Evolutionary conservation across 192 early-diverging fungal species (phyloP).

Genomic region (Linnemannia exigua): DNA sequence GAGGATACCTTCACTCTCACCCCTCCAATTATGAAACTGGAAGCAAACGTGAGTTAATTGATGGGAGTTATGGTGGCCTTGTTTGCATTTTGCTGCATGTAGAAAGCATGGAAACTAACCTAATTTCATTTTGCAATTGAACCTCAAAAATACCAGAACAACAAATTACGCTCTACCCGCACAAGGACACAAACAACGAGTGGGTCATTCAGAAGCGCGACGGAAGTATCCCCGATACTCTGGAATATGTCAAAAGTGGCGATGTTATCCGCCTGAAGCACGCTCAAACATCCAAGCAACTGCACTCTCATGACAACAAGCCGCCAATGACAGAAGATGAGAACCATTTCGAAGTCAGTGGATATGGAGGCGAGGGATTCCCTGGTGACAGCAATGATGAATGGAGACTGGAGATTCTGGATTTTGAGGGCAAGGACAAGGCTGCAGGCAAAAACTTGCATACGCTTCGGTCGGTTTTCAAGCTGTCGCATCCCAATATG

Average conservation of each 20-base stretch:
- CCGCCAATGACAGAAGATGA: conserved; percentile 77
- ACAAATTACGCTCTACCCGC: conserved; percentile 62
- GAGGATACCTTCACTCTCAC: conserved; percentile 87
- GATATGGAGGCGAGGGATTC: conserved; percentile 77
- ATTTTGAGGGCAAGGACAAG: conserved; percentile 62
- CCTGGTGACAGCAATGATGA: conserved; percentile 92
- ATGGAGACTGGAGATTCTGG: conserved; percentile 88
- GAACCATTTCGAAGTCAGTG: conserved; percentile 81
- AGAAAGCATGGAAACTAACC: not conserved
- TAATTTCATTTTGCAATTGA: not conserved
- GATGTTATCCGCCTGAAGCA: conserved; percentile 84
- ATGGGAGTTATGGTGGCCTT: not conserved
- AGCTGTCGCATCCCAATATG: conserved; percentile 79
- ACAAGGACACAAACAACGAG: conserved; percentile 90
- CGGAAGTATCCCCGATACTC: conserved; percentile 29
- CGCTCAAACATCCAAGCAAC: conserved; percentile 66
- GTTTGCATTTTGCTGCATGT: not conserved
- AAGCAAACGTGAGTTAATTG: conserved; percentile 73
- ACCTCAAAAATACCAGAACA: conserved; percentile 38
- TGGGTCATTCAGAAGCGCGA: conserved; percentile 72
- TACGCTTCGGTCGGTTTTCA: conserved; percentile 77
- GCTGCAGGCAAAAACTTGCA: conserved; percentile 68
- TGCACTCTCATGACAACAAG: conserved; percentile 81
- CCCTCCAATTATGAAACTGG: conserved; percentile 74
- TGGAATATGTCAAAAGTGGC: conserved; percentile 73